Base-by-base conservation (phyloP, 331 rosid genomes). In the Quercus lobata region DNA sequence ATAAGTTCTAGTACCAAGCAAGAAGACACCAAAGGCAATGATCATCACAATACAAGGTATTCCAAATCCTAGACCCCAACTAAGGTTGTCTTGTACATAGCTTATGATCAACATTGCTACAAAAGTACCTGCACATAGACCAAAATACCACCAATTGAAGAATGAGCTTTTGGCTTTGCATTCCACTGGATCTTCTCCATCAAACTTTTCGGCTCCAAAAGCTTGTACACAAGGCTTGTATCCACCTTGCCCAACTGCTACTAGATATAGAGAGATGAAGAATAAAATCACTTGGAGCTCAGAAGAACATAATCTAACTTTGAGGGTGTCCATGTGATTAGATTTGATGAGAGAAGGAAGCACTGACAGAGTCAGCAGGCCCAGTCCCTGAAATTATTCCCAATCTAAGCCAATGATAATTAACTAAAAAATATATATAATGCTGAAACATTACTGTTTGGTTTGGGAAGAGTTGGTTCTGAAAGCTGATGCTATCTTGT, bases 131-230 rank as follows among this genome's bases (percentile, higher is more conserved):
- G 15, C 71, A 61, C 83, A 85, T 1, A 86, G 3, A 37, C 76
- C 61, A 71, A 88, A 88, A 76, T 83, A 79, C 89, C 89, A 88
- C 89, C 91, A 88, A 37, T 86, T 88, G 78, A 88, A 88, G 46
- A 41, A 41, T 41, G 46, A 41, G 12, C 46, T 41, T 41, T 41
- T 41, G 46, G 46, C 46, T 41, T 83, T 81, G 86, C 80, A 60
- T 68, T 88, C 88, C 32, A 74, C 56, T 7, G 83, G 83, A 63
- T 88, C 75, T 62, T 77, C 25, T n/a, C 62, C 78, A 58, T 88
- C 91, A 54, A 88, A 88, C 62, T 88, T 88, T 58, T 86, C 86
- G 2, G 83, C 88, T 19, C 89, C 91, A 3, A 88, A 88, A 22
- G 88, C 88, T 82, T 88, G 89, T 10, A 85, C 89, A 62, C 89